phyloP scores from a whole-genome alignment of 2,329 filamentous ascomycete genomes.

The Rhynchosporium graminicola region DNA sequence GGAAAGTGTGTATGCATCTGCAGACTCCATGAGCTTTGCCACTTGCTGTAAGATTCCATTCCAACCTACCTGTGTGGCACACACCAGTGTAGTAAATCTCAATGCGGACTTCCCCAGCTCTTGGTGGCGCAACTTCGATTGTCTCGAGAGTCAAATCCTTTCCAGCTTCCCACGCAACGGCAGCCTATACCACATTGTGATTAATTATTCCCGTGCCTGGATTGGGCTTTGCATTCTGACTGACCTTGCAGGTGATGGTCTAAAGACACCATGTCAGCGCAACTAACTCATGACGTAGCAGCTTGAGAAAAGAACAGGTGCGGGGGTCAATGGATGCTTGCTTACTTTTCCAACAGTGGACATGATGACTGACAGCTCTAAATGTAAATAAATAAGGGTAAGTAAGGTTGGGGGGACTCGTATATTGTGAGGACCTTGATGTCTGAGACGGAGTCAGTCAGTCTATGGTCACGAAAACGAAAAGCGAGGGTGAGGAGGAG shows the following conservation, averaged over 20 bases:
- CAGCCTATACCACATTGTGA: conserved; percentile 57
- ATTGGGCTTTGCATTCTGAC: conserved; percentile 15
- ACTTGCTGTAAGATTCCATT: background rate
- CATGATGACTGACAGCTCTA: conserved; percentile 12
- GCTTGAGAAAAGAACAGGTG: background rate
- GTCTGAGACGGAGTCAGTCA: background rate
- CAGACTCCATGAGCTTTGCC: conserved; percentile 21
- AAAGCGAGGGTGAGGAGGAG: background rate
- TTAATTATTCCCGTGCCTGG: conserved; percentile 10
- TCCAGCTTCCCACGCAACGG: conserved; percentile 95
- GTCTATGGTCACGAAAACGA: background rate
- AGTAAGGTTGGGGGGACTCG: background rate
- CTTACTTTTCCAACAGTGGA: conserved; percentile 23
- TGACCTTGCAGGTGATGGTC: conserved; percentile 42
- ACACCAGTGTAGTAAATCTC: conserved; percentile 97
- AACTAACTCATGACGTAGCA: conserved; percentile 16
- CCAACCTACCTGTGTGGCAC: conserved; percentile 82
- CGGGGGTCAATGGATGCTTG: conserved; percentile 3
- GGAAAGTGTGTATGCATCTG: conserved; percentile 90
- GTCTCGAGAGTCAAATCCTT: conserved; percentile 89
- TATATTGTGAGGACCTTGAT: conserved; percentile 13
- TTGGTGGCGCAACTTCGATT: conserved; percentile 85
- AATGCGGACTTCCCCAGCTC: conserved; percentile 93
- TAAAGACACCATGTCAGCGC: conserved; percentile 23
- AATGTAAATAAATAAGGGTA: background rate